Percentiles rank a stretch among this genome's conserved stretches.
Conservation (phyloP, 2,329 filamentous ascomycete species). For the Fusarium coffeatum region DNA sequence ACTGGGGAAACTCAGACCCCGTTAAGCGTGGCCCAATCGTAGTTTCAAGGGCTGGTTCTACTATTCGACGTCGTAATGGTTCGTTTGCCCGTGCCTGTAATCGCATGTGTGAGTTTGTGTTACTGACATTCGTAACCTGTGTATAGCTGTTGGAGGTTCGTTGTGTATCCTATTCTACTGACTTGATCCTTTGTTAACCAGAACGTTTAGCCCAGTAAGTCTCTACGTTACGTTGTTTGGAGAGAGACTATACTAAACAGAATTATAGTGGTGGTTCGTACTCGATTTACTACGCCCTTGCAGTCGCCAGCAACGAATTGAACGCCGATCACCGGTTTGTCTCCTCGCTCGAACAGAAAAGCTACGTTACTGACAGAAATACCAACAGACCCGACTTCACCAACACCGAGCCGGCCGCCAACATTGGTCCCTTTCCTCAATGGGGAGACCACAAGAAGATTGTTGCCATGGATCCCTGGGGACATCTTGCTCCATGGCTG, state of each 20-base stretch:
- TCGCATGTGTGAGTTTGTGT: slow-evolving; percentile 13
- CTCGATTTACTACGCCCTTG: slow-evolving; percentile 93
- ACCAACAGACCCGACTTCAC: slow-evolving; percentile 66
- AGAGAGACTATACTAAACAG: slow-evolving; percentile 15
- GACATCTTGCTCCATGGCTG: slow-evolving; percentile 86
- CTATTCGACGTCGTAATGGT: slow-evolving; percentile 85
- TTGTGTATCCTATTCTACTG: slow-evolving; percentile 12
- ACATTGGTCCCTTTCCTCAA: slow-evolving; percentile 88
- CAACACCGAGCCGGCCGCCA: slow-evolving; percentile 89
- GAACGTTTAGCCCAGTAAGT: slow-evolving; percentile 51
- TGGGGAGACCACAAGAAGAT: slow-evolving; percentile 95
- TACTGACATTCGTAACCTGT: slow-evolving; percentile 27
- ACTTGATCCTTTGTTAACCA: slow-evolving; percentile 43
- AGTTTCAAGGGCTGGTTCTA: slow-evolving; percentile 80
- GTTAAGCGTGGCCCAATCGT: slow-evolving; percentile 85
- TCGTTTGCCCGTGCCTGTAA: slow-evolving; percentile 48
- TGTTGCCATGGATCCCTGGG: slow-evolving; percentile 95
- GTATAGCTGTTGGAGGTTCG: slow-evolving; percentile 68
- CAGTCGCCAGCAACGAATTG: slow-evolving; percentile 90
- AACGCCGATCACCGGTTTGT: slow-evolving; percentile 78
- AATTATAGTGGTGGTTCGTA: slow-evolving; percentile 82
- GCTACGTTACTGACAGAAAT: slow-evolving; percentile 3
- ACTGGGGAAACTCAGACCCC: slow-evolving; percentile 86
- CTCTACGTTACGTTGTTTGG: not conserved
- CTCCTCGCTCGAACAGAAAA: not conserved